These are phyloP conservation scores for Mycena citricolor DNA, from an alignment of 1,284 basidiomycete genomes.

Conservation along the genomic window DNA sequence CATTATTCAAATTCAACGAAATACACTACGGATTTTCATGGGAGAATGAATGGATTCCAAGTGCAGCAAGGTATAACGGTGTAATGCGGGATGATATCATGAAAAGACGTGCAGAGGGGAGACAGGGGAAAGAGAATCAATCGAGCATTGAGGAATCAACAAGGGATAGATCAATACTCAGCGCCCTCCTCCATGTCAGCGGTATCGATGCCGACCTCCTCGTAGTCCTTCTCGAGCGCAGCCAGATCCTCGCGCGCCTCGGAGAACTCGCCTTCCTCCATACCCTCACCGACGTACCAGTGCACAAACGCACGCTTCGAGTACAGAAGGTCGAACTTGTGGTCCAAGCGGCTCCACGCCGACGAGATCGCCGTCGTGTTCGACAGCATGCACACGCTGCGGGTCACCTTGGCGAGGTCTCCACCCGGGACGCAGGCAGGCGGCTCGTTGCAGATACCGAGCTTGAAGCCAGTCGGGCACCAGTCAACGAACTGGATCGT, in stretches of 20 bases:
- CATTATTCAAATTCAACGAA: no score
- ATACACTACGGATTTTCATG: no score
- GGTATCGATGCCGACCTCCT: slow-evolving; percentile 92
- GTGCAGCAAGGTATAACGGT: no score
- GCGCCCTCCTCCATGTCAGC: slow-evolving; percentile 57
- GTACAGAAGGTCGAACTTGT: slow-evolving; percentile 94
- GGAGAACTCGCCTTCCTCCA: slow-evolving; percentile 99
- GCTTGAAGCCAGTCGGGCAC: slow-evolving; percentile 90
- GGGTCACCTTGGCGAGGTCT: slow-evolving; percentile 84
- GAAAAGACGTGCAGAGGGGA: no score
- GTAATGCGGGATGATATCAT: no score
- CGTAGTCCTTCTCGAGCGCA: slow-evolving; percentile 95
- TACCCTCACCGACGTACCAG: slow-evolving; percentile 97
- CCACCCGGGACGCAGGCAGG: slow-evolving; percentile 83
- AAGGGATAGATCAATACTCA: slow-evolving; percentile 22
- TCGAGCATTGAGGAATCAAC: no score
- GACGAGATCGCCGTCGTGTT: slow-evolving; percentile 85
- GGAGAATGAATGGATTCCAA: no score
- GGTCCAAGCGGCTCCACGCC: slow-evolving; percentile 89
- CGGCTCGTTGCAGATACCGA: slow-evolving; percentile 89
- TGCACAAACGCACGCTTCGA: slow-evolving; percentile 92
- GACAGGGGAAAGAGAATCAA: no score
- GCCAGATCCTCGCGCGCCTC: slow-evolving; percentile 97
- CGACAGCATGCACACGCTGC: slow-evolving; percentile 89
- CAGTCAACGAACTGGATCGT: slow-evolving; percentile 86